Percentiles rank a stretch among this genome's conserved stretches.
These are phyloP conservation scores for Actinomortierella wolfii DNA, from an alignment of 371 early-diverging fungal genomes.

Conservation along the genomic window DNA sequence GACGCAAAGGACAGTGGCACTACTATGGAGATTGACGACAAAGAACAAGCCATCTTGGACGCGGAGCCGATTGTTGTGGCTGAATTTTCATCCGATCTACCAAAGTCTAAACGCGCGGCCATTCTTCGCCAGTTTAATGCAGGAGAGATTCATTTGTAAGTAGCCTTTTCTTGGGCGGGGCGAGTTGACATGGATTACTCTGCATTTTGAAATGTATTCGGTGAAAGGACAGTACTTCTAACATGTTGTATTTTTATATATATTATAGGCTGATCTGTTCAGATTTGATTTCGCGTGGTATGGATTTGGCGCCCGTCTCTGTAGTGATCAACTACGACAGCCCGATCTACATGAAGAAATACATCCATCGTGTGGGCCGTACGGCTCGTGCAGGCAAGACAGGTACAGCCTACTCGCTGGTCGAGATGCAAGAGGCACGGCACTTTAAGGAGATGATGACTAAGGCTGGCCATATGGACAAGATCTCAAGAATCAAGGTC, in stretches of 20 bases:
- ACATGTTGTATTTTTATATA: not conserved
- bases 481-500: conserved; percentile 55
- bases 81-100: conserved; percentile 87
- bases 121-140: conserved; percentile 73
- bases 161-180: conserved; percentile 2
- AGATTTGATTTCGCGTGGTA: conserved; percentile 95
- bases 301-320: conserved; percentile 87
- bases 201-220: not conserved
- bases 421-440: conserved; percentile 82
- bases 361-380: conserved; percentile 98
- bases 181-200: no score
- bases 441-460: conserved; percentile 80
- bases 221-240: not conserved
- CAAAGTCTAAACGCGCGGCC: conserved; percentile 62
- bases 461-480: conserved; percentile 67
- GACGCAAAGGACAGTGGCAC: conserved; percentile 8
- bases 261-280: conserved; percentile 78
- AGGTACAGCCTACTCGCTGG: conserved; percentile 88
- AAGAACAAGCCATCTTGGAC: not conserved
- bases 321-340: conserved; percentile 95
- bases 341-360: conserved; percentile 87
- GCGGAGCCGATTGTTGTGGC: conserved; percentile 54
- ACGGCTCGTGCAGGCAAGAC: conserved; percentile 96
- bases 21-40: not conserved
- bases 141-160: conserved; percentile 69